Conservation (phyloP, 768 basidiomycete species). For the Epithele typhae region DNA sequence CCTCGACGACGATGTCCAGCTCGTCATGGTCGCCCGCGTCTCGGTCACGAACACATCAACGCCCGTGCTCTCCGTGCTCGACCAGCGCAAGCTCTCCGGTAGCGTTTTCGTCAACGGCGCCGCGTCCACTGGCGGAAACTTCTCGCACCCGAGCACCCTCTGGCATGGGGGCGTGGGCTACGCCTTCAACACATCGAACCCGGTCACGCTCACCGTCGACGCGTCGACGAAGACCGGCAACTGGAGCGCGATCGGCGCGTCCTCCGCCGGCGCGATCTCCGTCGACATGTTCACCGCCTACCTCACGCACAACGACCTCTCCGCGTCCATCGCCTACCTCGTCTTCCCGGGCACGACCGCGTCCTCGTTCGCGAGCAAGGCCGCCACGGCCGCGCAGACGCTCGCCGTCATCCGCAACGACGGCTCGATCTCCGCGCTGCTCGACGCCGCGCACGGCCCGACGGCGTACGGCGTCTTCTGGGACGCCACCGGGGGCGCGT, state of each 20-base stretch:
- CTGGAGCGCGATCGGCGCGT: slow-evolving; percentile 61
- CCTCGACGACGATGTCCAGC: slow-evolving; percentile 53
- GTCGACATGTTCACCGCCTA: slow-evolving; percentile 60
- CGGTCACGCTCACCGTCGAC: slow-evolving; percentile 31
- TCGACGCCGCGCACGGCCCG: slow-evolving; percentile 34
- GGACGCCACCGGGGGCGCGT: slow-evolving; percentile 40
- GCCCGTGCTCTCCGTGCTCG: slow-evolving; percentile 56
- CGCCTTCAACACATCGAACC: slow-evolving; percentile 33
- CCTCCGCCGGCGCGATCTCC: slow-evolving; percentile 46
- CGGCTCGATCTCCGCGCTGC: slow-evolving; percentile 43
- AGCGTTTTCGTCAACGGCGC: slow-evolving; percentile 38
- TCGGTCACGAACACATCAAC: slow-evolving; percentile 41
- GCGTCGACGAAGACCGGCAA: slow-evolving; percentile 45
- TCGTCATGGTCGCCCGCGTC: slow-evolving; percentile 53
- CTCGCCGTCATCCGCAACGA: slow-evolving; percentile 44
- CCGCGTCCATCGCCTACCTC: slow-evolving; percentile 39
- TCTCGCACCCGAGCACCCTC: slow-evolving; percentile 33
- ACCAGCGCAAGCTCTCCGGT: slow-evolving; percentile 47
- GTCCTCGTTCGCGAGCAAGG: slow-evolving; percentile 35
- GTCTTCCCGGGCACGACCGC: slow-evolving; percentile 45
- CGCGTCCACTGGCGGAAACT: slow-evolving; percentile 16
- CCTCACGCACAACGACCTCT: slow-evolving; percentile 37
- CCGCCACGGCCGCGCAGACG: slow-evolving; percentile 20
- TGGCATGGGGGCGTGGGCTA: slow-evolving; percentile 66
- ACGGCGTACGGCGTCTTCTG: slow-evolving; percentile 51